Conservation (phyloP, 371 early-diverging fungal species). For the Mucor racemosus region DNA sequence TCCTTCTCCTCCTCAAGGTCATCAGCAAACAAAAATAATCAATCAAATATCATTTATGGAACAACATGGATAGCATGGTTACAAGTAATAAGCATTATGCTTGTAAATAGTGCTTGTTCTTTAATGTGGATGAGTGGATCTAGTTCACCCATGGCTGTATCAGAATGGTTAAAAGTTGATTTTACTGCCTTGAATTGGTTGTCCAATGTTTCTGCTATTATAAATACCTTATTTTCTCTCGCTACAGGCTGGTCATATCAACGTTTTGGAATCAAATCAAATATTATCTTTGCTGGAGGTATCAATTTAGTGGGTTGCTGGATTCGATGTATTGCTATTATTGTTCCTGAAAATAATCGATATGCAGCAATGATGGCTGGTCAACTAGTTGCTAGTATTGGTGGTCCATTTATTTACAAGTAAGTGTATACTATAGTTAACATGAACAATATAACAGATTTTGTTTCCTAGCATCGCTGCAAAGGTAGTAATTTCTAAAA, state of each 20-base stretch:
- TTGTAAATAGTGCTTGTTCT: slow-evolving; percentile 31
- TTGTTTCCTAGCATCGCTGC: slow-evolving; percentile 19
- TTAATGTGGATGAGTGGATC: slow-evolving; percentile 42
- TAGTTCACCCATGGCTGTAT: slow-evolving; percentile 27
- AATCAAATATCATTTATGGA: slow-evolving; percentile 5
- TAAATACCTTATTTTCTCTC: slow-evolving; percentile 35
- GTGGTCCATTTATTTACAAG: slow-evolving; percentile 33
- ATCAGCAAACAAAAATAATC: not conserved
- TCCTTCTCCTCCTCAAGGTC: not conserved
- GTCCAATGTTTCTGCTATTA: slow-evolving; percentile 41
- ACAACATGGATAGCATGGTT: slow-evolving; percentile 31
- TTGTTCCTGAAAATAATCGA: slow-evolving; percentile 20
- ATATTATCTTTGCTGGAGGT: slow-evolving; percentile 29
- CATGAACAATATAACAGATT: no score
- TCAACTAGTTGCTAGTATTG: slow-evolving; percentile 24
- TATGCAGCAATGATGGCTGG: slow-evolving; percentile 25
- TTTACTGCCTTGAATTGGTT: slow-evolving; percentile 42
- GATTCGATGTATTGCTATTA: slow-evolving; percentile 27
- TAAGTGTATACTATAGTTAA: not conserved
- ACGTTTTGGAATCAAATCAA: slow-evolving; percentile 37
- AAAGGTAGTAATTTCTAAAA: slow-evolving; percentile 17
- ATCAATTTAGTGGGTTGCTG: slow-evolving; percentile 27
- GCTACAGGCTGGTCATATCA: slow-evolving; percentile 43
- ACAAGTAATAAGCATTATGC: slow-evolving; percentile 19
- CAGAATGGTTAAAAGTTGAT: slow-evolving; percentile 37